Percentiles rank a stretch among this genome's conserved stretches.
Conservation (phyloP, 2,329 filamentous ascomycete genomes). For the Sporothrix phasma region DNA sequence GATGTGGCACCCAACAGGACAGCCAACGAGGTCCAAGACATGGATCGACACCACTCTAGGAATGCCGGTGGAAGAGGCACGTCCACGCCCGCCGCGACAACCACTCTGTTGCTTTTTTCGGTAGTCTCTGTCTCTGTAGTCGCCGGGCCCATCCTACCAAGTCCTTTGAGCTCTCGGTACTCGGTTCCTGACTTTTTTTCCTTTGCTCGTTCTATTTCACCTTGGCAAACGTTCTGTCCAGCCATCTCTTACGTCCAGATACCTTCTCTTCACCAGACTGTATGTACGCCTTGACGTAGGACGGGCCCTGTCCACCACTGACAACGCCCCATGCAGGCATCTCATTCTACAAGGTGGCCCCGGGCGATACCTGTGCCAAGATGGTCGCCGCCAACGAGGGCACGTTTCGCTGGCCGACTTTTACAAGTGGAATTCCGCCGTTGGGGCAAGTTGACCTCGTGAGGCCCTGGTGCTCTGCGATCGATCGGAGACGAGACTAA, state of each 20-base stretch:
- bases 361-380: neutral
- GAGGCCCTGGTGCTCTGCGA: no score
- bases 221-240: no score
- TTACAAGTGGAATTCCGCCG: constrained; percentile 4
- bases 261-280: no score
- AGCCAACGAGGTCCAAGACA: neutral
- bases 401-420: neutral
- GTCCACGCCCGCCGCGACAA: neutral
- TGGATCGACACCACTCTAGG: neutral
- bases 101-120: neutral
- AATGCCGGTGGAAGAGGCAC: neutral
- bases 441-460: neutral
- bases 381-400: neutral
- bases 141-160: no score
- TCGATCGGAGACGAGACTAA: neutral
- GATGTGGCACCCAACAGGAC: neutral
- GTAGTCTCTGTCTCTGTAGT: neutral
- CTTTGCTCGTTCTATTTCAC: no score
- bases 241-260: no score
- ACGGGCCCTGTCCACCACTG: no score
- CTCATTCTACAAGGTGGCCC: neutral
- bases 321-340: neutral
- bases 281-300: no score
- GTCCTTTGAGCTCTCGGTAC: no score
- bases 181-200: no score